Evolutionary conservation across 73 alveolate genomes (phyloP).

Genomic region (Effrenium voratum): DNA sequence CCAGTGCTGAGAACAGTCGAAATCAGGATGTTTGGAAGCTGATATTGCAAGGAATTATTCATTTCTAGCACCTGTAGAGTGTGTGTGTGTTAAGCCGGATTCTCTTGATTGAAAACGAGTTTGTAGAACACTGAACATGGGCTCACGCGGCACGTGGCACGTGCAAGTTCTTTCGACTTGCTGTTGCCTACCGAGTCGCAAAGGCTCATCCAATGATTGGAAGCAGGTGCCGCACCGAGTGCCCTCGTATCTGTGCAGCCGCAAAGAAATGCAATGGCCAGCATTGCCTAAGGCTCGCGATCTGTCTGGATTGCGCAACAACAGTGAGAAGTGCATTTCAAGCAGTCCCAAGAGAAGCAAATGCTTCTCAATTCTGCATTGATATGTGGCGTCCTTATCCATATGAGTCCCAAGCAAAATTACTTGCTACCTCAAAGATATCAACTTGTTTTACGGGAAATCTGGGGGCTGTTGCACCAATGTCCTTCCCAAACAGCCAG

Average conservation of each 20-base stretch:
- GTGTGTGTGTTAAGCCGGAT: neutral
- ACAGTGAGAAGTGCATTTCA: neutral
- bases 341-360: neutral
- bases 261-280: neutral
- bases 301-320: neutral
- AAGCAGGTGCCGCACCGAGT: neutral
- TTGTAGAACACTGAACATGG: neutral
- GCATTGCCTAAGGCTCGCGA: neutral
- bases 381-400: no score
- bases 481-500: neutral
- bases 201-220: neutral
- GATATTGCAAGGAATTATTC: neutral
- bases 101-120: no score
- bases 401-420: neutral
- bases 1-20: no score
- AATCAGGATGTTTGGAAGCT: neutral
- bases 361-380: neutral
- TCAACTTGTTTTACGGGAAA: neutral
- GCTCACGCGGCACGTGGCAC: neutral
- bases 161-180: neutral
- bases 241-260: slow-evolving; percentile 43
- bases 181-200: neutral
- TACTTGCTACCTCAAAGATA: neutral
- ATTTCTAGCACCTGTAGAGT: neutral
- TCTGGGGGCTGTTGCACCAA: neutral